These are phyloP conservation scores for Boletus vermiculosoides DNA, from an alignment of 768 basidiomycete genomes.

Conservation along the genomic window DNA sequence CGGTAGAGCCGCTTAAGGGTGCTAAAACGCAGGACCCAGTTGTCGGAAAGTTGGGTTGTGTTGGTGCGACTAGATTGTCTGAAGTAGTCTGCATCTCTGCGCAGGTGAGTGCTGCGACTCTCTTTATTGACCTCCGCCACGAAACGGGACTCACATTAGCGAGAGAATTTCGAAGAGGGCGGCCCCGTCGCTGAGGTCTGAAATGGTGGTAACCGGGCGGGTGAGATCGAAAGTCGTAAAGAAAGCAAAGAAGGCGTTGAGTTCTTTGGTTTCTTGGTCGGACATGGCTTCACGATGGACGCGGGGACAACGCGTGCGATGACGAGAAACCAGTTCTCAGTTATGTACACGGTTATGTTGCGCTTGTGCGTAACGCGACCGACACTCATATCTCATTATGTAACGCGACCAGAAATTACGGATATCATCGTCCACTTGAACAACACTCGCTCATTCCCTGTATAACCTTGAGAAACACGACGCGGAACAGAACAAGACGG, in stretches of 20 bases:
- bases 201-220: constrained; percentile 56
- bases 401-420: constrained; percentile 11
- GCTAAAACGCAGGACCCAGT: constrained; percentile 87
- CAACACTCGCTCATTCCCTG: constrained; percentile 14
- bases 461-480: constrained; percentile 29
- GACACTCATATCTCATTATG: constrained; percentile 20
- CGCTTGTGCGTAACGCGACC: not conserved
- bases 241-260: constrained; percentile 80
- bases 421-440: too few relatives aligned
- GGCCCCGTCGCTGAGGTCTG: constrained; percentile 79
- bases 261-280: constrained; percentile 54
- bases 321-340: constrained; percentile 9
- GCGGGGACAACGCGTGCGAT: constrained; percentile 1
- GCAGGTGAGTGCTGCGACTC: constrained; percentile 8
- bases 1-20: constrained; percentile 82
- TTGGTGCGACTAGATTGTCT: constrained; percentile 56
- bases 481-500: constrained; percentile 40
- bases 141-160: constrained; percentile 55
- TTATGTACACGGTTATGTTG: not conserved
- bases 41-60: constrained; percentile 67
- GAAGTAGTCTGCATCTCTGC: constrained; percentile 80
- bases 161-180: constrained; percentile 74
- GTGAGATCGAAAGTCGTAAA: constrained; percentile 70
- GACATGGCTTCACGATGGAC: constrained; percentile 27
- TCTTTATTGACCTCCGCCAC: not conserved